A percentile compares a stretch with the other conserved stretches of the same genome.
Conservation (phyloP, 768 basidiomycete species). For the Auricularia sp. region DNA sequence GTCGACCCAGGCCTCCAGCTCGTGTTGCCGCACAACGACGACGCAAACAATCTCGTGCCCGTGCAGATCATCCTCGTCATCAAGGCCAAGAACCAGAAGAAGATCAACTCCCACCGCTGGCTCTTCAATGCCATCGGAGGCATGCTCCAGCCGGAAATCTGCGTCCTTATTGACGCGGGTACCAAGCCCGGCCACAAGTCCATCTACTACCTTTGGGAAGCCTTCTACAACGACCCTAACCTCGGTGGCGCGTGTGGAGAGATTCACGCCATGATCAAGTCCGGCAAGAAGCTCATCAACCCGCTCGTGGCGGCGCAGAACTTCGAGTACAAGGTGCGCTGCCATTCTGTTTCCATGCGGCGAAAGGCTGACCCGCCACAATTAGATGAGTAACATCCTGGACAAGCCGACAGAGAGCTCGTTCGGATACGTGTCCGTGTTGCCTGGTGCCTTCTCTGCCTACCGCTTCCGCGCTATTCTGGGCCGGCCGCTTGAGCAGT, state of each 20-base stretch:
- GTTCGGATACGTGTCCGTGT: conserved; percentile 91
- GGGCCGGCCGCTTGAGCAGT: conserved; percentile 58
- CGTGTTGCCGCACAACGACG: conserved; percentile 80
- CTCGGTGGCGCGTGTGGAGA: conserved; percentile 88
- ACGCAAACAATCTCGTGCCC: conserved; percentile 86
- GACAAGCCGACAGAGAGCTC: conserved; percentile 93
- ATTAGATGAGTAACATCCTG: conserved; percentile 84
- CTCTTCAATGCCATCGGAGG: conserved; percentile 88
- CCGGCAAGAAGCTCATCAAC: conserved; percentile 83
- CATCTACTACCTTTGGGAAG: conserved; percentile 92
- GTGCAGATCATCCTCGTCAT: conserved; percentile 86
- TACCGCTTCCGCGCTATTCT: conserved; percentile 91
- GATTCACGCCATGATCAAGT: conserved; percentile 94
- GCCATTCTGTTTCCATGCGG: conserved; percentile 2
- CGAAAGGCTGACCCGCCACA: neutral
- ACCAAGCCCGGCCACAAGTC: conserved; percentile 96
- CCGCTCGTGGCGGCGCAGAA: conserved; percentile 92
- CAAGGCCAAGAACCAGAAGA: conserved; percentile 92
- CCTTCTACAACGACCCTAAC: conserved; percentile 70
- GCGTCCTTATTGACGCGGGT: conserved; percentile 29
- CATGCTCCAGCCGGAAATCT: conserved; percentile 51
- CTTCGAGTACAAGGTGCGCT: conserved; percentile 66
- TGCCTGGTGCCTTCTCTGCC: conserved; percentile 94
- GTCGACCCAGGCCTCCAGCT: conserved; percentile 86
- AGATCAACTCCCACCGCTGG: conserved; percentile 95